A percentile compares a stretch with the other conserved stretches of the same genome.
Evolutionary conservation across 257 asterid species (phyloP).

Genomic region (Rubia yunnanensis): DNA sequence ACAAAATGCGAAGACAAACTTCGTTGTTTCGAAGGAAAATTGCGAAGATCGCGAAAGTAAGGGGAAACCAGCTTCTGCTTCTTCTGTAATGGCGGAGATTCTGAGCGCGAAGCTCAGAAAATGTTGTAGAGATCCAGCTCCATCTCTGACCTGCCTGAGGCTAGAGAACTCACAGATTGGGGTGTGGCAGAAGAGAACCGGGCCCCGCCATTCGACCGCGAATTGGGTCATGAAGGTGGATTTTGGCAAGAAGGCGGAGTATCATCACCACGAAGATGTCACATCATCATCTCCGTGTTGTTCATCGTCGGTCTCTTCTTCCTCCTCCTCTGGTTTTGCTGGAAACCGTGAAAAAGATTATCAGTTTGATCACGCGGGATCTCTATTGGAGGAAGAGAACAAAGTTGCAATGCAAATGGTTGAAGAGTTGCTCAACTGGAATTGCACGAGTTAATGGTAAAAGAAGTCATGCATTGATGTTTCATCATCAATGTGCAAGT

Average conservation of each 20-base stretch:
- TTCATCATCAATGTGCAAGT: no score
- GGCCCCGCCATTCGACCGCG: constrained; percentile 43
- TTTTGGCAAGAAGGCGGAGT: constrained; percentile 17
- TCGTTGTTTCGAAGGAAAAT: constrained; percentile 21
- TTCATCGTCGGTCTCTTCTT: constrained; percentile 13
- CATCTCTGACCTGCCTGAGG: constrained; percentile 64
- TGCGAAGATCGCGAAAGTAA: background rate
- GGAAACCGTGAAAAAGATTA: background rate
- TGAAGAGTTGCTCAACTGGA: constrained; percentile 66
- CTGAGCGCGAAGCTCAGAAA: constrained; percentile 54
- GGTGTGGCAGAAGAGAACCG: constrained; percentile 64
- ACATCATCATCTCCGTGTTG: background rate
- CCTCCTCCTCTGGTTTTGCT: constrained; percentile 7
- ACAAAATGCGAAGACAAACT: constrained; percentile 59
- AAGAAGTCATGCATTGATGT: background rate
- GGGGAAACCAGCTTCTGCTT: background rate
- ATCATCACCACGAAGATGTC: background rate
- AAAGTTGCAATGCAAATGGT: constrained; percentile 79
- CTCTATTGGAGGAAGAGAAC: constrained; percentile 51
- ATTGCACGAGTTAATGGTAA: background rate
- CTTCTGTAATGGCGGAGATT: constrained; percentile 25
- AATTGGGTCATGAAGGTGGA: constrained; percentile 69
- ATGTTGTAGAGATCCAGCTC: constrained; percentile 61
- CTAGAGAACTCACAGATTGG: constrained; percentile 63
- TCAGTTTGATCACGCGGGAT: background rate